A percentile compares a stretch with the other conserved stretches of the same genome.
Evolutionary conservation across 805 yeast species (phyloP).

Genomic region (Kregervanrija fluxuum): DNA sequence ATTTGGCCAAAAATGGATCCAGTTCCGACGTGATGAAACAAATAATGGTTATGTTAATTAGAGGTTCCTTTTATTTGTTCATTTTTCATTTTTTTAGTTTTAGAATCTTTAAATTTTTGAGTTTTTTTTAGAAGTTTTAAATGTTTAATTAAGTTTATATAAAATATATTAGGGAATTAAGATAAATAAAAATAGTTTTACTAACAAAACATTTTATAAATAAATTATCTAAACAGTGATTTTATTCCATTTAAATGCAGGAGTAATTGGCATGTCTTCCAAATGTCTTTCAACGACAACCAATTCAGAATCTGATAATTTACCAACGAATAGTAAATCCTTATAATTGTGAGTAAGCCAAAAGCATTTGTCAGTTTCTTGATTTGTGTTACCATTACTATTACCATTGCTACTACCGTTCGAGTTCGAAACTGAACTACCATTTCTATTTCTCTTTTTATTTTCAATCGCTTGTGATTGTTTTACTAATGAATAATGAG

Average conservation of each 20-base stretch:
- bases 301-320: constrained; percentile 46
- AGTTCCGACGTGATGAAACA: not conserved
- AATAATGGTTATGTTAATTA: not conserved
- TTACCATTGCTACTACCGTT: constrained; percentile 14
- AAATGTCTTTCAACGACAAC: constrained; percentile 74
- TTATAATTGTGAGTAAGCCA: constrained; percentile 74
- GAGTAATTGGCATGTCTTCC: constrained; percentile 43
- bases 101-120: not conserved
- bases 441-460: constrained; percentile 28
- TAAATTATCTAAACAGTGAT: constrained; percentile 24
- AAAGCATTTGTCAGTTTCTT: constrained; percentile 38
- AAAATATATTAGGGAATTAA: not conserved
- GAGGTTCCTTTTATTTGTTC: not conserved
- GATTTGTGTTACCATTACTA: constrained; percentile 9
- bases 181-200: not conserved
- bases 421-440: constrained; percentile 11
- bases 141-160: not conserved
- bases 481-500: constrained; percentile 19
- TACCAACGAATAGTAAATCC: constrained; percentile 58
- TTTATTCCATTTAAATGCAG: constrained; percentile 61
- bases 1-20: constrained; percentile 34
- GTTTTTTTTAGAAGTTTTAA: not conserved
- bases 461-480: constrained; percentile 6
- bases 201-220: not conserved
- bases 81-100: not conserved